Evolutionary conservation across 371 early-diverging fungal genomes (phyloP).

Genomic region (Rhizopus stolonifer): DNA sequence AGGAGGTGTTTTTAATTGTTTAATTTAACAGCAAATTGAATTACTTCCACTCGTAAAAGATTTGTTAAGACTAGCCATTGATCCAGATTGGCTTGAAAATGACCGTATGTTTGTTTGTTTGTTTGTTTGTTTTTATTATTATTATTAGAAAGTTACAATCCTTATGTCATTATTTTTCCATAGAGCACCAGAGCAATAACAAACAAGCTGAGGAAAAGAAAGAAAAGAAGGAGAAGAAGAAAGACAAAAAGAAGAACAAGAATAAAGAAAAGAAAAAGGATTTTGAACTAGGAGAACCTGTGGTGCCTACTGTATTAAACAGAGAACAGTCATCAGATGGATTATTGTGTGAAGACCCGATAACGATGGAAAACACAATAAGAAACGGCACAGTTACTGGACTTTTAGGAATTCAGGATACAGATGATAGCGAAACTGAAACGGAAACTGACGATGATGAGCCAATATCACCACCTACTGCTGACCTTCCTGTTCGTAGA

Average conservation of each 20-base stretch:
- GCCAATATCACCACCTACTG: background rate
- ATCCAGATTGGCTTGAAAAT: constrained; percentile 9
- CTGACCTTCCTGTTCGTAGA: background rate
- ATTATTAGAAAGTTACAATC: background rate
- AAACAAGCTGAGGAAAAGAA: constrained; percentile 25
- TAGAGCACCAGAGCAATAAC: background rate
- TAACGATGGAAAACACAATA: constrained; percentile 26
- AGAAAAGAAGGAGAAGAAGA: constrained; percentile 16
- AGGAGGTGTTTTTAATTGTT: background rate
- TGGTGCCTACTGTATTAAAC: constrained; percentile 17
- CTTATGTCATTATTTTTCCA: background rate
- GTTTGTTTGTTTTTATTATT: no score
- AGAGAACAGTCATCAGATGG: background rate
- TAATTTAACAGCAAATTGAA: constrained; percentile 41
- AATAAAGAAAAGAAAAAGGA: constrained; percentile 14
- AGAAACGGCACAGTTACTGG: constrained; percentile 10
- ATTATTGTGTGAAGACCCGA: constrained; percentile 9
- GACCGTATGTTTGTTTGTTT: background rate
- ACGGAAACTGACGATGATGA: constrained; percentile 13
- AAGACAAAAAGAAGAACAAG: constrained; percentile 14
- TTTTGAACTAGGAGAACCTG: constrained; percentile 18
- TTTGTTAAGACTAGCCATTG: constrained; percentile 30
- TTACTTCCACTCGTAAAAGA: constrained; percentile 49
- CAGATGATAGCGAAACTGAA: background rate
- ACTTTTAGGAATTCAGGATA: background rate